These are phyloP conservation scores for Lasiodiplodia theobromae DNA, from an alignment of 2,329 filamentous ascomycete species.

Conservation along the genomic window DNA sequence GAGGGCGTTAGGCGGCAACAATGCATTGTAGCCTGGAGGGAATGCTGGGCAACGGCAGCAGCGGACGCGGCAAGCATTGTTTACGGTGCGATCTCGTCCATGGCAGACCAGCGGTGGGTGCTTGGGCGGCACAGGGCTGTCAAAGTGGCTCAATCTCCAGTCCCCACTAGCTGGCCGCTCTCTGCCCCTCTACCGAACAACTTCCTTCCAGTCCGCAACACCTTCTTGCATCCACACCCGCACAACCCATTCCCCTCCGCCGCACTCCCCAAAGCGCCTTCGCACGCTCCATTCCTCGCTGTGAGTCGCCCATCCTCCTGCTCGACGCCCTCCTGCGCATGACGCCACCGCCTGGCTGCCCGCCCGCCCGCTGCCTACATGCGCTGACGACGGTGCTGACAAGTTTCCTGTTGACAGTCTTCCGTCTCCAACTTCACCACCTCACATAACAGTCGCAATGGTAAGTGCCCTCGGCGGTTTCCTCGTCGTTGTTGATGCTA, in stretches of 20 bases:
- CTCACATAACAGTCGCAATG: constrained; percentile 28
- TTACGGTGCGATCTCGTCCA: constrained; percentile 20
- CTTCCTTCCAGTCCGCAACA: constrained; percentile 15
- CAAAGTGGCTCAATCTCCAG: constrained; percentile 22
- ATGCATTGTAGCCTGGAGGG: not conserved
- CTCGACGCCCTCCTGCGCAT: constrained; percentile 4
- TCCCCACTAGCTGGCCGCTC: constrained; percentile 27
- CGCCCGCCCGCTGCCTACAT: constrained; percentile 21
- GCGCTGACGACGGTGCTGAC: constrained; percentile 45
- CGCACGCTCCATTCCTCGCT: constrained; percentile 19
- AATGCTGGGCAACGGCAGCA: not conserved
- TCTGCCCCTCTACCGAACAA: constrained; percentile 27
- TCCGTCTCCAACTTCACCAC: constrained; percentile 15
- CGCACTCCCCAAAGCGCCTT: constrained; percentile 17
- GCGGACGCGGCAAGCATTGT: constrained; percentile 17
- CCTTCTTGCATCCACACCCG: constrained; percentile 5
- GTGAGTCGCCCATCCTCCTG: constrained; percentile 23
- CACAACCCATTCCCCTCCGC: constrained; percentile 12
- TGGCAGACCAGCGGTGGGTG: constrained; percentile 26
- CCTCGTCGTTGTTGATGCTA: constrained; percentile 16
- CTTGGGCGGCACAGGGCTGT: constrained; percentile 7
- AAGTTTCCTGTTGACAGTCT: constrained; percentile 34
- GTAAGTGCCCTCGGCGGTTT: constrained; percentile 1
- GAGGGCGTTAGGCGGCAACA: constrained; percentile 1
- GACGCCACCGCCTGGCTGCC: constrained; percentile 21